Percentiles rank a stretch among this genome's conserved stretches.
phyloP scores from a whole-genome alignment of 345 rosid genomes.

The Eucalyptus polybractea region DNA sequence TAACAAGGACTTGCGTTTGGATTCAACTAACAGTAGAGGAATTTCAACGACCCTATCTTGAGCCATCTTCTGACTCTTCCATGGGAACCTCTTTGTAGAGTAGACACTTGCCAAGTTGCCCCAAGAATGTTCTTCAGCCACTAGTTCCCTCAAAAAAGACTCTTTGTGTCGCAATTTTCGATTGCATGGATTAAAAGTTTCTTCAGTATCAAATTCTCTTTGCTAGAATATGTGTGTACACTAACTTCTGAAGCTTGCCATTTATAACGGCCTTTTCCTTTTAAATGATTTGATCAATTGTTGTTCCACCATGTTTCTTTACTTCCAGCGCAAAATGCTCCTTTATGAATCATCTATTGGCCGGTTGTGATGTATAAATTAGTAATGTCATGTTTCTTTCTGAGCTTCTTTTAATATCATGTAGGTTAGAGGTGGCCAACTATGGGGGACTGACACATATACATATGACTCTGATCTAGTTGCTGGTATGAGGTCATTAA shows the following conservation, averaged over 20 bases:
- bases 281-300: not conserved
- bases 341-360: not conserved
- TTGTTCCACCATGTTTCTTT: not conserved
- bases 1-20: not conserved
- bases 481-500: constrained; percentile 49
- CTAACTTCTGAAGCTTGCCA: not conserved
- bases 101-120: not conserved
- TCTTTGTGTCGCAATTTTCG: not conserved
- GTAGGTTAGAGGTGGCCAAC: constrained; percentile 95
- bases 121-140: not conserved
- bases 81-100: not conserved
- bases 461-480: constrained; percentile 98
- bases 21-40: not conserved
- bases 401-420: not conserved
- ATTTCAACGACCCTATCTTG: not conserved
- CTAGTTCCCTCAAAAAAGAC: not conserved
- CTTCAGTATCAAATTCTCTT: not conserved
- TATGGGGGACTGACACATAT: constrained; percentile 98
- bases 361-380: not conserved
- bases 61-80: not conserved
- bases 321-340: not conserved
- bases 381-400: not conserved
- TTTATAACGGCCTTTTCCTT: not conserved
- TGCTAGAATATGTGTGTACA: not conserved
- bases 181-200: not conserved